Percentiles rank a stretch among this genome's conserved stretches.
Conservation (phyloP, 176 grass and related monocot genomes). For the Tillandsia leiboldiana region DNA sequence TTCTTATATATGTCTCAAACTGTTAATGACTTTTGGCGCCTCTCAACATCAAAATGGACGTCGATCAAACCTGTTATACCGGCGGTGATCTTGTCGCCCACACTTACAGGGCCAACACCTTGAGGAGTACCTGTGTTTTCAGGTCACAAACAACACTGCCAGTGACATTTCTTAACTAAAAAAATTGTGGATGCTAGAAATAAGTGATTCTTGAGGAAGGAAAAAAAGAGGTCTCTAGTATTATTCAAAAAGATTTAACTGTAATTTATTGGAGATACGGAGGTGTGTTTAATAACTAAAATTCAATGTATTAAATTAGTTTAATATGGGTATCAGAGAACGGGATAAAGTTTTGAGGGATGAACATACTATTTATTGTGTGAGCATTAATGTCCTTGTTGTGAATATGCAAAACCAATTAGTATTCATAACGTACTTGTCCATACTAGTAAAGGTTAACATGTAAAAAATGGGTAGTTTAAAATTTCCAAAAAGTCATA, state of each 20-base stretch:
- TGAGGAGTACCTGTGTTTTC: slow-evolving; percentile 57
- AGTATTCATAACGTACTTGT: too few relatives aligned
- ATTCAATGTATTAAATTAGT: too few relatives aligned
- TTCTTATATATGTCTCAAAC: neutral
- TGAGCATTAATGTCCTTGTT: too few relatives aligned
- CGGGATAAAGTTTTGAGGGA: too few relatives aligned
- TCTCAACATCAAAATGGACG: slow-evolving; percentile 83
- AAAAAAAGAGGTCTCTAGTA: neutral
- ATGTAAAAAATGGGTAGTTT: neutral
- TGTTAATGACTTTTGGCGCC: slow-evolving; percentile 31
- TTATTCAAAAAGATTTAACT: too few relatives aligned
- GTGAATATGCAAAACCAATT: too few relatives aligned
- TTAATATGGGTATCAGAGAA: too few relatives aligned
- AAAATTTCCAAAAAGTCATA: neutral
- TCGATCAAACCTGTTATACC: slow-evolving; percentile 90
- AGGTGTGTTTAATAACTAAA: too few relatives aligned
- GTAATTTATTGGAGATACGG: too few relatives aligned
- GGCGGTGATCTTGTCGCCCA: slow-evolving; percentile 83
- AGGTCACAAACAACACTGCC: neutral
- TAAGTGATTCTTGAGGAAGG: slow-evolving; percentile 8
- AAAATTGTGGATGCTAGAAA: neutral
- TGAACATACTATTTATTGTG: too few relatives aligned
- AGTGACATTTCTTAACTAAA: neutral
- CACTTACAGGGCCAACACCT: slow-evolving; percentile 69
- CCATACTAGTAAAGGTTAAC: neutral